Conservation (phyloP, 2,329 filamentous ascomycete species). For the Cercospora sp. region DNA sequence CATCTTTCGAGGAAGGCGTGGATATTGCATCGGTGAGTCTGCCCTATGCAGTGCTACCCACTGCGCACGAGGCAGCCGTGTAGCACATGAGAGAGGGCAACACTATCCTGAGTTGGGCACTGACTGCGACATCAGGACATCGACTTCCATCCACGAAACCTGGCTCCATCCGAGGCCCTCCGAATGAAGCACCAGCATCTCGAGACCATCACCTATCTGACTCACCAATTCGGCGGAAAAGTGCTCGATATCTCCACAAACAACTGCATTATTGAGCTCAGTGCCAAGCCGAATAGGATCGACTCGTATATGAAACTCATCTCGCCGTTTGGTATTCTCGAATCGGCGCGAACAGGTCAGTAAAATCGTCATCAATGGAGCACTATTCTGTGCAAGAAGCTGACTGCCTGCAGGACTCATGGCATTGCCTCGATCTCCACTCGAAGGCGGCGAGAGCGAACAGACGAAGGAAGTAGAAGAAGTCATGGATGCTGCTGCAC, state of each 20-base stretch:
- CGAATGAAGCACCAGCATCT: constrained; percentile 97
- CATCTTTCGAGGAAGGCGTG: constrained; percentile 14
- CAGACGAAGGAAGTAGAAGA: constrained; percentile 87
- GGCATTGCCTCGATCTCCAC: constrained; percentile 90
- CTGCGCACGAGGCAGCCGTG: not conserved
- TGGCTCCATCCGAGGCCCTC: constrained; percentile 83
- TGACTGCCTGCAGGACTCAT: constrained; percentile 66
- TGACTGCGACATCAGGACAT: constrained; percentile 28
- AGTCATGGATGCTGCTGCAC: constrained; percentile 87
- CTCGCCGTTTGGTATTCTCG: constrained; percentile 89
- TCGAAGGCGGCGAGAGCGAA: constrained; percentile 72
- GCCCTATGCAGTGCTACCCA: not conserved
- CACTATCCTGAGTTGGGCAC: not conserved
- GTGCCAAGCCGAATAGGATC: constrained; percentile 89
- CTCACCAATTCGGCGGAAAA: constrained; percentile 97
- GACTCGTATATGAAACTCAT: constrained; percentile 98
- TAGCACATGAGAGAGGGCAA: not conserved
- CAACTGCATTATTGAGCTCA: constrained; percentile 97
- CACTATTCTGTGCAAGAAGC: not conserved
- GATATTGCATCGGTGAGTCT: constrained; percentile 14
- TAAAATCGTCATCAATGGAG: constrained; percentile 5
- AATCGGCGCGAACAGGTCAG: constrained; percentile 83
- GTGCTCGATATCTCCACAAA: constrained; percentile 96
- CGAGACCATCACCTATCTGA: constrained; percentile 91
- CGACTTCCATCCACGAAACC: constrained; percentile 87